phyloP scores from a whole-genome alignment of 257 asterid species.

The Echium plantagineum region DNA sequence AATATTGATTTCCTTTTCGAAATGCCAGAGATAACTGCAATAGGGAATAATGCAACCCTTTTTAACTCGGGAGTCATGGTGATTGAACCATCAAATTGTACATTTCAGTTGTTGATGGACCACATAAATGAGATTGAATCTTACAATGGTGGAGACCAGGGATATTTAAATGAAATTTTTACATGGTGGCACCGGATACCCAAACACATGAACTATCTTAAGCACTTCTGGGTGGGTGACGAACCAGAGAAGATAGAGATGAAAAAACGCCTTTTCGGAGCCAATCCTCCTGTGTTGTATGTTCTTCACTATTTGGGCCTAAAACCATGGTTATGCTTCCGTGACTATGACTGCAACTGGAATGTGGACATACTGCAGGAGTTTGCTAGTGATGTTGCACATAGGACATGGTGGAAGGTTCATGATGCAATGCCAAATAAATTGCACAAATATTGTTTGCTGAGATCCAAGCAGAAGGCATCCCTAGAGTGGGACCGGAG shows the following conservation, averaged over 20 bases:
- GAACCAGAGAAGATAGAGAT: conserved; percentile 48
- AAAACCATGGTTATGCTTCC: conserved; percentile 80
- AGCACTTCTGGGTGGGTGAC: conserved; percentile 78
- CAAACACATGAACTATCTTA: conserved; percentile 74
- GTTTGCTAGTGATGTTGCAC: conserved; percentile 79
- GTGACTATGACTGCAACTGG: conserved; percentile 96
- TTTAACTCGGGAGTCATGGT: conserved; percentile 95
- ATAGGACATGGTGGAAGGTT: conserved; percentile 82
- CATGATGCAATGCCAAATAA: conserved; percentile 92
- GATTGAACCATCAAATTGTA: conserved; percentile 80
- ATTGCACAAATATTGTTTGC: conserved; percentile 64
- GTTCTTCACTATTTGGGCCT: conserved; percentile 76
- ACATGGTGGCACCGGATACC: conserved; percentile 98
- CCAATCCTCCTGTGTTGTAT: conserved; percentile 66
- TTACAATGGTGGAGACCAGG: conserved; percentile 94
- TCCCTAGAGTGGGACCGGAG: conserved; percentile 72
- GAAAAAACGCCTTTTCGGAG: conserved; percentile 61
- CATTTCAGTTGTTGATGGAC: conserved; percentile 68
- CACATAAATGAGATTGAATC: conserved; percentile 79
- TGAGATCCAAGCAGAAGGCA: conserved; percentile 85
- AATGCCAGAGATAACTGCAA: conserved; percentile 88
- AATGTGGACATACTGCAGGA: conserved; percentile 57
- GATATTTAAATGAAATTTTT: conserved; percentile 74
- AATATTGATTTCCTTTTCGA: conserved; percentile 80
- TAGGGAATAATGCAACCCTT: conserved; percentile 74